Percentiles rank a stretch among this genome's conserved stretches.
These are phyloP conservation scores for Aspergillus terreus DNA, from an alignment of 2,329 filamentous ascomycete genomes.

Conservation along the genomic window DNA sequence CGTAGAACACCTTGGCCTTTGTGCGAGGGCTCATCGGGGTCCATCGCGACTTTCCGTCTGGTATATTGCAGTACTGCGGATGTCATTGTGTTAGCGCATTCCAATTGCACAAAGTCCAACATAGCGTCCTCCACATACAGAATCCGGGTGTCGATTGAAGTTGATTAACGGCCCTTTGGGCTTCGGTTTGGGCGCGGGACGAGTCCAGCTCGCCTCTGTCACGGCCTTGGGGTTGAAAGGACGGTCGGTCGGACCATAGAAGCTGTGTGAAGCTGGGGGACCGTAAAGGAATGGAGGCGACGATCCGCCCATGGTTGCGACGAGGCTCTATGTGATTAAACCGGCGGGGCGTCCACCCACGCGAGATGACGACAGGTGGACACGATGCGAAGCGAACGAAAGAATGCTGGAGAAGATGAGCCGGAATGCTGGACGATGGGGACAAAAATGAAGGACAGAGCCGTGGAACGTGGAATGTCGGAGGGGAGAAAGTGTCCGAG, in stretches of 20 bases:
- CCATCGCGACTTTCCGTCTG: conserved; percentile 58
- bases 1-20: conserved; percentile 67
- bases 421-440: background rate
- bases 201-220: conserved; percentile 72
- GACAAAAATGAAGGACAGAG: background rate
- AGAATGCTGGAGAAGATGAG: conserved; percentile 17
- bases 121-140: conserved; percentile 46
- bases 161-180: conserved; percentile 71
- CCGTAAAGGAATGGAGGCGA: conserved; percentile 73
- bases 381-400: conserved; percentile 17
- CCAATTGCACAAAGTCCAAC: background rate
- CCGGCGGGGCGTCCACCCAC: conserved; percentile 36
- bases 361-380: conserved; percentile 24
- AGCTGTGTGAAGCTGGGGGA: conserved; percentile 50
- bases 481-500: conserved; percentile 6
- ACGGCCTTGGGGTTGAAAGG: conserved; percentile 84
- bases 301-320: conserved; percentile 47
- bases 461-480: conserved; percentile 8
- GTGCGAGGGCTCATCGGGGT: conserved; percentile 65
- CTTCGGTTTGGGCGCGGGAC: conserved; percentile 58
- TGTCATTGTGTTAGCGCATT: conserved; percentile 4
- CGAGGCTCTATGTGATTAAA: conserved; percentile 12
- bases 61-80: conserved; percentile 50
- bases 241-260: conserved; percentile 49
- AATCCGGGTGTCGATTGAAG: conserved; percentile 82